Evolutionary conservation across 2,329 filamentous ascomycete species (phyloP), one percentile per base, ranked within the genome.

Genomic region (Fusarium annulatum): DNA sequence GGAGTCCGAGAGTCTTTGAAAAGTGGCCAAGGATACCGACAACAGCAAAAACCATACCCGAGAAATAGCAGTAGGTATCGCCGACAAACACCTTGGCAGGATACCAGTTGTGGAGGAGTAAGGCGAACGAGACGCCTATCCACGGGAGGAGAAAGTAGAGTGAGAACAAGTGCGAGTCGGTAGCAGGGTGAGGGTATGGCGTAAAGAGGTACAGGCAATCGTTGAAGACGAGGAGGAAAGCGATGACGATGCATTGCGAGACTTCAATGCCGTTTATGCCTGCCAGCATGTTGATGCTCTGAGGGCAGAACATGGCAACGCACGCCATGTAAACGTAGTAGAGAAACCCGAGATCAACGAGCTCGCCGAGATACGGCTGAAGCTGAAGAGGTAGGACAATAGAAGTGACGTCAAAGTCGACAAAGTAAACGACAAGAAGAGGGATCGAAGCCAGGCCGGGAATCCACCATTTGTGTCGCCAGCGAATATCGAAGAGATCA

Each of bases 241-340:
- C 96, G 80, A 99, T 94, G 72, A 97, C 93, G 71, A 99, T 86
- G 67, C 95, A 98, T 84, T 99, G 96, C 16, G 93, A 91, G 62
- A 98, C 96, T 82, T 99, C 96, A 81, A 99, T 96, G 62, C 96
- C 96, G 82, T 99, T 99, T 83, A 99, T 94, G n/a, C 96, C 96
- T 1, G 96, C 96, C n/a, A 99, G 87, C 84, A 99, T 99, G 86
- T 99, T 99, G 89, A 99, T 99, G 82, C 94, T 95, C 85, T 99
- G 98, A 11, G 96, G 95, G 76, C 95, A 97, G 86, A 99, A 99
- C 82, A 99, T 99, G 80, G 96, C 94, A 76, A 99, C 89, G 64
- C 93, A 92, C 59, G 94, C 94, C 96, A 99, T 99, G 87, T 98
- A 99, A 79, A 92, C 85, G 85, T 99, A 99, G 88, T 99, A 99